Evolutionary conservation across 495 filamentous ascomycete genomes (phyloP).

Genomic region (Aspergillus leporis): DNA sequence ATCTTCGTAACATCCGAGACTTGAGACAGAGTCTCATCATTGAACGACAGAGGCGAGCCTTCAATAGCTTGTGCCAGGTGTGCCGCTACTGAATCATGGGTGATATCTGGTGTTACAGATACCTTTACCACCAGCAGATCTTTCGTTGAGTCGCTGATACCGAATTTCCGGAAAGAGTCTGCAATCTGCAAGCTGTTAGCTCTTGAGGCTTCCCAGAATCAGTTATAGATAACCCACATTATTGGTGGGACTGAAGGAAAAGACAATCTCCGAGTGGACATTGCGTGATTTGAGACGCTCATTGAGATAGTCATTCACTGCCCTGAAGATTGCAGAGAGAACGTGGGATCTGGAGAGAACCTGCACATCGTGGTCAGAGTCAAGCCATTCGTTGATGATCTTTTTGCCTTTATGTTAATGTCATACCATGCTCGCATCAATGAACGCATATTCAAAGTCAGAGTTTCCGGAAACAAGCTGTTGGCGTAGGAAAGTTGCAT

Average conservation of each 20-base stretch:
- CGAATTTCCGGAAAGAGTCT: conserved; percentile 85
- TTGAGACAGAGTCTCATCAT: conserved; percentile 57
- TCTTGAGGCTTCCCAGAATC: background rate
- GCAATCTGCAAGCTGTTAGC: conserved; percentile 65
- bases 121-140: conserved; percentile 79
- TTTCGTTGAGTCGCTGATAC: conserved; percentile 68
- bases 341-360: conserved; percentile 69
- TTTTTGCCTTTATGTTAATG: background rate
- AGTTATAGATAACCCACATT: conserved; percentile 58
- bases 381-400: background rate
- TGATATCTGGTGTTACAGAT: conserved; percentile 43
- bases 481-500: conserved; percentile 71
- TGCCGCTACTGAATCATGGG: conserved; percentile 53
- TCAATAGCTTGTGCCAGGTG: conserved; percentile 65
- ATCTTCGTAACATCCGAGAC: conserved; percentile 68
- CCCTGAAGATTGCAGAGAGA: conserved; percentile 75
- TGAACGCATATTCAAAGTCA: conserved; percentile 89
- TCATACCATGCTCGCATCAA: conserved; percentile 73
- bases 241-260: conserved; percentile 76
- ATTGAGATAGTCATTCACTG: conserved; percentile 64
- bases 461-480: conserved; percentile 79
- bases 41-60: conserved; percentile 61
- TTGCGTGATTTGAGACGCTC: conserved; percentile 74
- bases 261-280: conserved; percentile 91
- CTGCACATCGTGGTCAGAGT: conserved; percentile 32